Evolutionary conservation across 192 early-diverging fungal genomes (phyloP), one percentile per base, ranked within the genome.

Genomic region (Obelidium mucronatum): DNA sequence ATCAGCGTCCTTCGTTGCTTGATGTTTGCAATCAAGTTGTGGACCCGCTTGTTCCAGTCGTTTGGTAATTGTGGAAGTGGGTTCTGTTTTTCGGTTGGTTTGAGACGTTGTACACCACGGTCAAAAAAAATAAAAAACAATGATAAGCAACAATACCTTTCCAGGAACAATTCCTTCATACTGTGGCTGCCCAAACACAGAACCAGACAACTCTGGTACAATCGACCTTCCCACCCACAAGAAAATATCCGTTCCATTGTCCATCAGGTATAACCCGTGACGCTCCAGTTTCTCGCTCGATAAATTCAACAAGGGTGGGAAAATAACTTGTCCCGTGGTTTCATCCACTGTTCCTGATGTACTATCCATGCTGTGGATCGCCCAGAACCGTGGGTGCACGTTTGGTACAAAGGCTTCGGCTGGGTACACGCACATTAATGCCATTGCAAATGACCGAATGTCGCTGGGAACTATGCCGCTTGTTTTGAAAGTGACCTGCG

Each of bases 201-300:
- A 85, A 40, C 85, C 81, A 67, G 88, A 90, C 2, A 97, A 70
- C 42, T 93, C 88, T n/a, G 94, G 91, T 24, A 83, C 82, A 8
- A 89, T 92, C n/a, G 88, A 90, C 42, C 94, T 87, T 3, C 94
- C 94, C 39, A 99, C 83, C 94, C 94, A 98, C 55, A 99, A 76
- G 80, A 94, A 96, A 28, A 94, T 89, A 69, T 95, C 94, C 34
- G 87, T 79, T 8, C 94, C 90, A 65, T 92, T 91, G 36, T 95
- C 92, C 55, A 99, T 81, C 75, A 99, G 85, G 79, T 91, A 98
- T n/a, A 93, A 78, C 31, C 96, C 95, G 67, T 91, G 85, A 4
- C 93, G 91, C 42, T 94, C 90, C 4, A 99, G 88, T 73, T 90
- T 90, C 77, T 97, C 96, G 37, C 91, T 91, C 64, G 87, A 93